A percentile compares a stretch with the other conserved stretches of the same genome.
Evolutionary conservation across 208 protist genomes (phyloP).

Genomic region (Trypanosoma brucei): DNA sequence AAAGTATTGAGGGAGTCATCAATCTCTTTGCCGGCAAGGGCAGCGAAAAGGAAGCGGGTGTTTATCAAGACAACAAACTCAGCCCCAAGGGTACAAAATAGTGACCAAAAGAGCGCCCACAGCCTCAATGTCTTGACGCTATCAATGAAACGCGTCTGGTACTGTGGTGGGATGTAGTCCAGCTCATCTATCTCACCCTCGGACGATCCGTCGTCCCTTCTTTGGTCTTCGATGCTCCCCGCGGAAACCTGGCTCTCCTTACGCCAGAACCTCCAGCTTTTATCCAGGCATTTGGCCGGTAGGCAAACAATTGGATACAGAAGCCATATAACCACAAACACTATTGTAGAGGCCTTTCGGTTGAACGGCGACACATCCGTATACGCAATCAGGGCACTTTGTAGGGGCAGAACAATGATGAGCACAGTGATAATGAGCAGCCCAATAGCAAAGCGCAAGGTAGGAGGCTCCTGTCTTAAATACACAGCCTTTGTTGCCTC

Average conservation of each 20-base stretch:
- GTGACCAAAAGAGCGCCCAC: constrained; percentile 17
- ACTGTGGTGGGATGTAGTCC: constrained; percentile 14
- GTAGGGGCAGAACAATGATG: constrained; percentile 50
- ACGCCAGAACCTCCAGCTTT: constrained; percentile 16
- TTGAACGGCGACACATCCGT: constrained; percentile 21
- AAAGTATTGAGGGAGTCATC: constrained; percentile 35
- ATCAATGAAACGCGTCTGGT: constrained; percentile 6
- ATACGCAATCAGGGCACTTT: constrained; percentile 43
- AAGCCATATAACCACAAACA: constrained; percentile 29
- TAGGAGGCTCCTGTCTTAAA: constrained; percentile 57
- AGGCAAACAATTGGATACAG: constrained; percentile 42
- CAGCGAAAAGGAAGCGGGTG: constrained; percentile 17
- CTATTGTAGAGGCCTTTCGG: constrained; percentile 34
- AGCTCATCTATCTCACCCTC: background rate
- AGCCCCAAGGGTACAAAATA: constrained; percentile 12
- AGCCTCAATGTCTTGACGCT: constrained; percentile 1
- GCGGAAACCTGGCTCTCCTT: background rate
- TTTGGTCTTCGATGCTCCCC: background rate
- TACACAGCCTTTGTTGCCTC: constrained; percentile 41
- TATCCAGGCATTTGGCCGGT: constrained; percentile 22
- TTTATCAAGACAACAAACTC: constrained; percentile 18
- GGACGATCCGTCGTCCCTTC: background rate
- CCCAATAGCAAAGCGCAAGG: constrained; percentile 52
- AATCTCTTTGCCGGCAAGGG: constrained; percentile 13
- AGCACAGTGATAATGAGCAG: constrained; percentile 53